Percentiles rank a stretch among this genome's conserved stretches.
These are phyloP conservation scores for Panicum miliaceum DNA, from an alignment of 176 grass and related monocot genomes.

Conservation along the genomic window DNA sequence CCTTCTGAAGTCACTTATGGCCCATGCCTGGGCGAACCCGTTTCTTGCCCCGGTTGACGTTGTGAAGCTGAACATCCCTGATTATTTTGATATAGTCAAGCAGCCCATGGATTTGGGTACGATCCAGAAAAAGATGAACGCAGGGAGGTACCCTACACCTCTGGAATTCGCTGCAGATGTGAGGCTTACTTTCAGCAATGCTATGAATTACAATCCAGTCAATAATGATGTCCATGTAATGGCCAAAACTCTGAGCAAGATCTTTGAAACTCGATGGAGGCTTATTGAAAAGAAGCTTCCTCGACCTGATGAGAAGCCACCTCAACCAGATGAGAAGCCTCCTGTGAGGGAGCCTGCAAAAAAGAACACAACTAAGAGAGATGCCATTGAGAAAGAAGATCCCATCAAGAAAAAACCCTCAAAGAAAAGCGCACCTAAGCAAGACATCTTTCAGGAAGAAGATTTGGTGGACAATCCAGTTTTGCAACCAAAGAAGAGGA, in stretches of 20 bases:
- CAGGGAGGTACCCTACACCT: slow-evolving; percentile 65
- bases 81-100: slow-evolving; percentile 89
- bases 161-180: slow-evolving; percentile 81
- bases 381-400: slow-evolving; percentile 45
- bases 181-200: slow-evolving; percentile 87
- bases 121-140: slow-evolving; percentile 67
- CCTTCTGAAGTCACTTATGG: slow-evolving; percentile 83
- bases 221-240: slow-evolving; percentile 78
- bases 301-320: slow-evolving; percentile 36
- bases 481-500: slow-evolving; percentile 75
- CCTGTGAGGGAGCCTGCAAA: slow-evolving; percentile 36
- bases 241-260: slow-evolving; percentile 75
- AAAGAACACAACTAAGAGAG: slow-evolving; percentile 47
- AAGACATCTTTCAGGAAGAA: slow-evolving; percentile 62
- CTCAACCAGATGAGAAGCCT: slow-evolving; percentile 21
- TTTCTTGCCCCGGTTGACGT: slow-evolving; percentile 86
- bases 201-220: slow-evolving; percentile 81
- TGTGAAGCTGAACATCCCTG: slow-evolving; percentile 78
- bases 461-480: slow-evolving; percentile 50
- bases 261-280: slow-evolving; percentile 92
- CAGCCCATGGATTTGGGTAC: slow-evolving; percentile 97
- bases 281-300: slow-evolving; percentile 81
- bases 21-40: slow-evolving; percentile 50
- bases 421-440: slow-evolving; percentile 56
- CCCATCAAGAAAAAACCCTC: slow-evolving; percentile 44